Conservation (phyloP, 1,284 basidiomycete species). For the Athelia psychrophila region DNA sequence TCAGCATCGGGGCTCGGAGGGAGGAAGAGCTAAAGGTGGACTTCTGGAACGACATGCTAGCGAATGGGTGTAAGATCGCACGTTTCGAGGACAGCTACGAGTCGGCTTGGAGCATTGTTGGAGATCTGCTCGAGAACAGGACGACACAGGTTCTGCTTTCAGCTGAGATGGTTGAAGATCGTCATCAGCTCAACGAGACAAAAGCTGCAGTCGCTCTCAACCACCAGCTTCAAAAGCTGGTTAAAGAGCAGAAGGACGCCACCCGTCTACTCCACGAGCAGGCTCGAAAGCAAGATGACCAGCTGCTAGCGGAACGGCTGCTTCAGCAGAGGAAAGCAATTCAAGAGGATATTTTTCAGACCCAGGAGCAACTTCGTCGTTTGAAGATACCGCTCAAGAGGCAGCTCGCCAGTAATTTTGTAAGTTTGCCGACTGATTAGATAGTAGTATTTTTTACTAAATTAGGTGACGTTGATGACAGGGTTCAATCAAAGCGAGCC, state of each 20-base stretch:
- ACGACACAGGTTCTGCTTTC: not conserved
- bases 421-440: too few species aligned
- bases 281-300: not conserved
- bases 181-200: not conserved
- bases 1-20: too few species aligned
- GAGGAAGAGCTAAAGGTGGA: not conserved
- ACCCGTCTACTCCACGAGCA: not conserved
- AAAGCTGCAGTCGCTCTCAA: not conserved
- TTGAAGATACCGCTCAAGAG: not conserved
- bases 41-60: constrained; percentile 1
- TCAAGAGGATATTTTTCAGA: not conserved
- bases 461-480: too few species aligned
- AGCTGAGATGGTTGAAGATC: not conserved
- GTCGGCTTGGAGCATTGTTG: not conserved
- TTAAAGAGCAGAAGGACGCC: not conserved
- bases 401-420: too few species aligned
- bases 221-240: not conserved
- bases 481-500: too few species aligned
- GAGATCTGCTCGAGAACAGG: not conserved
- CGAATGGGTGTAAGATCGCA: not conserved
- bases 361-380: not conserved
- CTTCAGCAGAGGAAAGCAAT: not conserved
- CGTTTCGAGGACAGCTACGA: not conserved
- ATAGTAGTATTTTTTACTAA: too few species aligned
- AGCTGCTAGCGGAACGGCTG: not conserved